Conservation (phyloP, 208 protist genomes). For the Naegleria fowleri region DNA sequence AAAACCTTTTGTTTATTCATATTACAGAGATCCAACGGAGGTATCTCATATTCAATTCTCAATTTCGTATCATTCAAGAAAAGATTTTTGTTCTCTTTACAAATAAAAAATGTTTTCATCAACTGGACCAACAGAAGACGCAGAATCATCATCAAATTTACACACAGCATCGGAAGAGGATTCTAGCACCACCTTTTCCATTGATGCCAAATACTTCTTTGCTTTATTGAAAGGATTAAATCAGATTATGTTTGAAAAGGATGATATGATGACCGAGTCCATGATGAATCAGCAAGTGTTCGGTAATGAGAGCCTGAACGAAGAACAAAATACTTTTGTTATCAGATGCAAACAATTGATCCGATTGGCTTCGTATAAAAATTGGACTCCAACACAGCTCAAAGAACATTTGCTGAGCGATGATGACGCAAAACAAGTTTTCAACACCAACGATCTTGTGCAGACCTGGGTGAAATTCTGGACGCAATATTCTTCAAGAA, state of each 20-base stretch:
- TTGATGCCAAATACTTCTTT: not conserved
- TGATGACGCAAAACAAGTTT: not conserved
- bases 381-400: not conserved
- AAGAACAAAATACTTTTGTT: not conserved
- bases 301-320: not conserved
- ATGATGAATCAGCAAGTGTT: not conserved
- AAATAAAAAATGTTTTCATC: not conserved
- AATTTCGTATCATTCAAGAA: too few relatives aligned
- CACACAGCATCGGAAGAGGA: not conserved
- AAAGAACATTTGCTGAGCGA: not conserved
- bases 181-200: not conserved
- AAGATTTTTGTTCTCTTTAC: too few relatives aligned
- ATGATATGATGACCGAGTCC: not conserved
- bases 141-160: not conserved
- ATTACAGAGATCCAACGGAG: too few relatives aligned
- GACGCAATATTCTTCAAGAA: not conserved
- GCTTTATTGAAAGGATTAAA: not conserved
- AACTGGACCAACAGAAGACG: not conserved
- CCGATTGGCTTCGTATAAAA: not conserved
- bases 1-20: too few relatives aligned
- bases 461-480: not conserved
- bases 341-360: not conserved
- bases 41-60: too few relatives aligned
- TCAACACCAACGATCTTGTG: not conserved
- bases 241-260: not conserved